A percentile compares a stretch with the other conserved stretches of the same genome.
These are phyloP conservation scores for Sporisorium graminicola DNA, from an alignment of 1,284 basidiomycete genomes.

Conservation along the genomic window DNA sequence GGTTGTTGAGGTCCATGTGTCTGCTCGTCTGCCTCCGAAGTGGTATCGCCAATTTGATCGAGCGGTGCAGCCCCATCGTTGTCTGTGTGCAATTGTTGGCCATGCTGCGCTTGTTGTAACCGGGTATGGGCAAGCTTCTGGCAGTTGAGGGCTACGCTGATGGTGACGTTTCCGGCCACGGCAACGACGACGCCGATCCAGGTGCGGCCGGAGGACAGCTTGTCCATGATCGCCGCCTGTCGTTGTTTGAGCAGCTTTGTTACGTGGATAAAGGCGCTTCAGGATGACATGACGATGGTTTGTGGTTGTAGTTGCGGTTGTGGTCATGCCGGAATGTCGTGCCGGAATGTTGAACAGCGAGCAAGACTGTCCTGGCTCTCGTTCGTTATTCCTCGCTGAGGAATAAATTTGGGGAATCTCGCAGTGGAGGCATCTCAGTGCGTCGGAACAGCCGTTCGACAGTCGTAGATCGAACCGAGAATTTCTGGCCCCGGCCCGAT, in stretches of 20 bases:
- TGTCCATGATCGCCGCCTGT: background rate
- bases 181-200: conserved; percentile 84
- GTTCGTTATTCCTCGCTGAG: too few relatives aligned
- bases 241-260: background rate
- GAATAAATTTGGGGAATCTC: too few relatives aligned
- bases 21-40: background rate
- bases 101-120: conserved; percentile 70
- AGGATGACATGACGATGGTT: background rate
- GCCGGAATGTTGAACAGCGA: too few relatives aligned
- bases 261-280: background rate
- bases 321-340: too few relatives aligned
- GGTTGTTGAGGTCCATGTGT: background rate
- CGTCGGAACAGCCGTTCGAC: background rate
- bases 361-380: too few relatives aligned
- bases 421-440: conserved; percentile 3
- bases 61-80: conserved; percentile 46
- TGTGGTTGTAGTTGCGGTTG: background rate
- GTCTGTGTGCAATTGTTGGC: conserved; percentile 6
- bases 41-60: background rate
- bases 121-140: conserved; percentile 91
- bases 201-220: conserved; percentile 31
- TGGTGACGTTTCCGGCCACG: conserved; percentile 86
- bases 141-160: conserved; percentile 81
- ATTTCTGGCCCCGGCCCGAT: too few relatives aligned
- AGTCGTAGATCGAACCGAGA: background rate